Evolutionary conservation across 2,329 filamentous ascomycete genomes (phyloP).

Genomic region (Aspergillus neotritici): DNA sequence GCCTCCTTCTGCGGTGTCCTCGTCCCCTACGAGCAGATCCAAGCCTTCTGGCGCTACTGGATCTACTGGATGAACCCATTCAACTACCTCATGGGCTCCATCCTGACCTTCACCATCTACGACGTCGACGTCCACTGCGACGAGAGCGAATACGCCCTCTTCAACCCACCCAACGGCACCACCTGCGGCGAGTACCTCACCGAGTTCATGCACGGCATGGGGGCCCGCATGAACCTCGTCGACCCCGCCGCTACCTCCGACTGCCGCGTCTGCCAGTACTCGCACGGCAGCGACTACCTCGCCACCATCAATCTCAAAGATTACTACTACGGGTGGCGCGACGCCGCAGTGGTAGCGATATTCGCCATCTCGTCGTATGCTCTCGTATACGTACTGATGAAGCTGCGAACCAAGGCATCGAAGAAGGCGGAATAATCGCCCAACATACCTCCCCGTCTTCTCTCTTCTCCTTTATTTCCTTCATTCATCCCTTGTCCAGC

Average conservation of each 20-base stretch:
- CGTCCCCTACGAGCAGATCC: constrained; percentile 26
- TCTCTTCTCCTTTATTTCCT: neutral
- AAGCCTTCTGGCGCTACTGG: constrained; percentile 30
- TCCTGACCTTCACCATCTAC: constrained; percentile 22
- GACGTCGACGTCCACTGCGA: constrained; percentile 21
- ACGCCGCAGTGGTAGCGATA: constrained; percentile 54
- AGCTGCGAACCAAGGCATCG: constrained; percentile 30
- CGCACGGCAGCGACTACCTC: constrained; percentile 55
- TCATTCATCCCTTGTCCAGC: too few relatives aligned
- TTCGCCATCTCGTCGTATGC: constrained; percentile 53
- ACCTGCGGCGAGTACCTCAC: constrained; percentile 57
- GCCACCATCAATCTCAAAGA: constrained; percentile 53
- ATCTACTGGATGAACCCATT: constrained; percentile 29
- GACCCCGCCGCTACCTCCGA: constrained; percentile 53
- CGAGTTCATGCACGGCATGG: constrained; percentile 46
- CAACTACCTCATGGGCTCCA: constrained; percentile 28
- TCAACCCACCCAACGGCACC: constrained; percentile 32
- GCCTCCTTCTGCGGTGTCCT: constrained; percentile 29
- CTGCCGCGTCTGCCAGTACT: constrained; percentile 59
- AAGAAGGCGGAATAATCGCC: constrained; percentile 28
- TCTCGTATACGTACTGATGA: constrained; percentile 39
- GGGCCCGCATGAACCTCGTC: constrained; percentile 47
- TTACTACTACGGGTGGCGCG: constrained; percentile 61
- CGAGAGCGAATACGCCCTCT: constrained; percentile 21
- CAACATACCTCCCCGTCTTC: neutral